Evolutionary conservation across 495 filamentous ascomycete genomes (phyloP).

Genomic region (Xanthoparmelia taractica): DNA sequence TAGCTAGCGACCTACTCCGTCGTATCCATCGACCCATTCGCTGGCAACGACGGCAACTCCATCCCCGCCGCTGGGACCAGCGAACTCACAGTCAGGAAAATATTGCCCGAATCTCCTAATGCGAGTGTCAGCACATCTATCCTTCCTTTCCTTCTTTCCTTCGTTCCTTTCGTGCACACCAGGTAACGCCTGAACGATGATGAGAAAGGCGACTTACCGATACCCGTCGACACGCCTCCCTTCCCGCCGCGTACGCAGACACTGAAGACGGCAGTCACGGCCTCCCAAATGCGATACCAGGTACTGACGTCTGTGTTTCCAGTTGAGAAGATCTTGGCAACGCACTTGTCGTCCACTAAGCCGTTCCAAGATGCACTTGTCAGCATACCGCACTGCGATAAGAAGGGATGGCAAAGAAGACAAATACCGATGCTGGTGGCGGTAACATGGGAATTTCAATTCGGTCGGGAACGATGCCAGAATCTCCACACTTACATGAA

Average conservation of each 20-base stretch:
- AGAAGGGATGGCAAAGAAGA: too few relatives aligned
- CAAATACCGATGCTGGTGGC: too few relatives aligned
- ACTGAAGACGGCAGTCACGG: slow-evolving; percentile 4
- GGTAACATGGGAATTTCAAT: background rate
- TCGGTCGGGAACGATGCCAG: too few relatives aligned
- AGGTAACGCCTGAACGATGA: background rate
- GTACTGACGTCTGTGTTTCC: background rate
- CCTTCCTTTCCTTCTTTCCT: background rate
- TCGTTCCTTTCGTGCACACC: too few relatives aligned
- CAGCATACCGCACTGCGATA: background rate
- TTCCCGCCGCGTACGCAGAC: background rate
- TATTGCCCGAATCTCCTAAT: background rate
- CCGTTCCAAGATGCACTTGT: background rate
- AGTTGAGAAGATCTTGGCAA: background rate
- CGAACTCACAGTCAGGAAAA: background rate
- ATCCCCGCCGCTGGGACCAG: background rate
- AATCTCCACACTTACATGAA: slow-evolving; percentile 6
- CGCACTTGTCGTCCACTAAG: background rate
- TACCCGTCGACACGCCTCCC: background rate
- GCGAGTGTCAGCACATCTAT: background rate
- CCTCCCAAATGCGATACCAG: slow-evolving; percentile 6
- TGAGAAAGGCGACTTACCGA: background rate
- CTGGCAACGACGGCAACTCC: background rate
- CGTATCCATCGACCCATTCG: background rate
- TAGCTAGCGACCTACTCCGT: background rate